phyloP scores from a whole-genome alignment of 768 basidiomycete species.

The Aureoboletus auriporus region DNA sequence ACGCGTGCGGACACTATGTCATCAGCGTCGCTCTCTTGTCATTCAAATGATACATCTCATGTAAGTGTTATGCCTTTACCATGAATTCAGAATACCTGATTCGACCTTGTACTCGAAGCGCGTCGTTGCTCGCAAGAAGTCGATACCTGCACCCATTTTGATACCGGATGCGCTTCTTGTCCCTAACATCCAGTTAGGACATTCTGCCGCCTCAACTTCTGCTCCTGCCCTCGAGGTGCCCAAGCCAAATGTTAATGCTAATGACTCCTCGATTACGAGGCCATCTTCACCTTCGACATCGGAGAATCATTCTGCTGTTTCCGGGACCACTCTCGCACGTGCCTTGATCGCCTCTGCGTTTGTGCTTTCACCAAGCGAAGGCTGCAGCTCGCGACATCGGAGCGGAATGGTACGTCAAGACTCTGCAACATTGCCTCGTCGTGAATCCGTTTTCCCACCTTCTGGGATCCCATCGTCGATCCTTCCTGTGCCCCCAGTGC shows the following conservation, averaged over 20 bases:
- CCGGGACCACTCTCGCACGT: conserved; percentile 66
- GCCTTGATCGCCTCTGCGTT: conserved; percentile 62
- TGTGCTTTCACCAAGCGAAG: conserved; percentile 46
- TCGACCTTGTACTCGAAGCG: conserved; percentile 6
- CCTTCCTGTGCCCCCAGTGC: conserved; percentile 42
- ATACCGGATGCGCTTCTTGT: conserved; percentile 41
- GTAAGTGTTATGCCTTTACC: conserved; percentile 5
- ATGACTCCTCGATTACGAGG: background rate
- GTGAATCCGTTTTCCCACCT: conserved; percentile 38
- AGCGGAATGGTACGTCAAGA: conserved; percentile 38
- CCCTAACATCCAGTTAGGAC: conserved; percentile 36
- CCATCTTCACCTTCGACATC: conserved; percentile 31
- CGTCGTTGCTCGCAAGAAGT: conserved; percentile 27
- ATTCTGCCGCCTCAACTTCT: conserved; percentile 23
- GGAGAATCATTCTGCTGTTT: conserved; percentile 50
- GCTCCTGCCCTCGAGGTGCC: background rate
- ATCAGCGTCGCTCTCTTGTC: background rate
- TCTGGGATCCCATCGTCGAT: conserved; percentile 16
- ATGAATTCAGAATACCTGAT: background rate
- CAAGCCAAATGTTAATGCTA: background rate
- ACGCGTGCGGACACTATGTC: background rate
- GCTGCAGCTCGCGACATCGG: conserved; percentile 44
- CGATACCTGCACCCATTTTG: conserved; percentile 47
- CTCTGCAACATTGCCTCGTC: conserved; percentile 64
- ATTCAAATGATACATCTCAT: background rate